Evolutionary conservation across 805 yeast species (phyloP).

Genomic region (Saturnispora silvae): DNA sequence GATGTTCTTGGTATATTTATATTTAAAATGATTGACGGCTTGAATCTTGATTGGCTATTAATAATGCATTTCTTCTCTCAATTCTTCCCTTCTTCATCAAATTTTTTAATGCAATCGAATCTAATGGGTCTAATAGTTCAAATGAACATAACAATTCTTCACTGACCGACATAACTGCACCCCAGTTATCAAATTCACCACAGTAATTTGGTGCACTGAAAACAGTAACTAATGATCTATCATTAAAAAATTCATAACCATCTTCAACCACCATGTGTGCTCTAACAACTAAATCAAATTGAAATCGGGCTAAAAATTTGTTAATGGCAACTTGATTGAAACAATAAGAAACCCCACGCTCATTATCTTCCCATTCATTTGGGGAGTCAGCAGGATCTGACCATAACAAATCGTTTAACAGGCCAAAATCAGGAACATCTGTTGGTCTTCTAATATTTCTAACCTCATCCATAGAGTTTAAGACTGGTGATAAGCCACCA

Average conservation of each 20-base stretch:
- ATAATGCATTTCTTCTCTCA: conserved; percentile 58
- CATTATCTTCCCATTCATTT: conserved; percentile 83
- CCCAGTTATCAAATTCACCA: conserved; percentile 90
- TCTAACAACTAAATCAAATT: conserved; percentile 71
- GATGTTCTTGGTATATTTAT: too few relatives aligned
- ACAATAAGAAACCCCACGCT: conserved; percentile 75
- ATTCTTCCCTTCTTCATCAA: conserved; percentile 91
- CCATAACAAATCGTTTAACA: conserved; percentile 71
- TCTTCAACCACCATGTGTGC: conserved; percentile 87
- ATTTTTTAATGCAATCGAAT: conserved; percentile 84
- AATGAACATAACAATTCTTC: conserved; percentile 89
- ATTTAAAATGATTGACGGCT: conserved; percentile 6
- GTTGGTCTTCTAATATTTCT: conserved; percentile 70
- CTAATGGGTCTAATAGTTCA: conserved; percentile 88
- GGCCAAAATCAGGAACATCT: conserved; percentile 77
- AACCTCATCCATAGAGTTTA: conserved; percentile 65
- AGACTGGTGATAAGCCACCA: conserved; percentile 73
- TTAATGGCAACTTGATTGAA: conserved; percentile 72
- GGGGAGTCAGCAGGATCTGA: conserved; percentile 76
- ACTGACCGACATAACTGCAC: conserved; percentile 94
- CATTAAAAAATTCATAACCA: conserved; percentile 69
- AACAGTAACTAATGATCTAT: conserved; percentile 59
- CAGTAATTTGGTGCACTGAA: conserved; percentile 71
- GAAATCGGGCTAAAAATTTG: conserved; percentile 62
- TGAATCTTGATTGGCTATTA: conserved; percentile 10